Evolutionary conservation across 192 early-diverging fungal genomes (phyloP).

Genomic region (Coemansia pectinata): DNA sequence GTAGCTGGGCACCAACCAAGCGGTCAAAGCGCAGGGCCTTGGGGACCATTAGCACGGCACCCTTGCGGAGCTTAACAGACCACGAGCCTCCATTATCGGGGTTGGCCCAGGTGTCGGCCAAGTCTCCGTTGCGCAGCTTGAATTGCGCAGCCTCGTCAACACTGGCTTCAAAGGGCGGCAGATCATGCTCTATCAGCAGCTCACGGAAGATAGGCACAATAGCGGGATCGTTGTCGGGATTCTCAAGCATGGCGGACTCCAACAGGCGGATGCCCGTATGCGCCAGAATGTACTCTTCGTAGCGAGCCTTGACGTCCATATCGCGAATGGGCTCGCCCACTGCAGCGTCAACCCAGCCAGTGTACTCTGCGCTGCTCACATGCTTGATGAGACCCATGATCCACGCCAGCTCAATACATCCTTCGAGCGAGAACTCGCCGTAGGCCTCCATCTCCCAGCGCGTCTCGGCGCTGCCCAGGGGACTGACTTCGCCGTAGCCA

Average conservation of each 20-base stretch:
- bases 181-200: conserved; percentile 81
- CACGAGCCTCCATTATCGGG: conserved; percentile 57
- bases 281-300: conserved; percentile 85
- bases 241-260: conserved; percentile 60
- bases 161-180: conserved; percentile 83
- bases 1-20: conserved; percentile 88
- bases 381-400: conserved; percentile 95
- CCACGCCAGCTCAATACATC: conserved; percentile 96
- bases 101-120: conserved; percentile 61
- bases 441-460: conserved; percentile 97
- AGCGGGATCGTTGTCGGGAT: conserved; percentile 75
- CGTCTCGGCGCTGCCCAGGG: conserved; percentile 87
- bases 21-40: conserved; percentile 94
- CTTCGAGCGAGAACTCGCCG: conserved; percentile 60
- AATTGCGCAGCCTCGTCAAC: conserved; percentile 87
- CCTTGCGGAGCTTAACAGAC: conserved; percentile 81
- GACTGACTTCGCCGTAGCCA: conserved; percentile 92
- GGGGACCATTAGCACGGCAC: conserved; percentile 84
- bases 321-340: conserved; percentile 82
- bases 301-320: conserved; percentile 83
- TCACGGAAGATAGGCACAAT: conserved; percentile 88
- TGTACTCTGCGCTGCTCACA: conserved; percentile 55
- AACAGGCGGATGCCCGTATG: conserved; percentile 75
- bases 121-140: conserved; percentile 79
- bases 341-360: conserved; percentile 83